Percentiles rank a stretch among this genome's conserved stretches.
Evolutionary conservation across 768 basidiomycete species (phyloP).

Genomic region (Fomitopsis pulvina): DNA sequence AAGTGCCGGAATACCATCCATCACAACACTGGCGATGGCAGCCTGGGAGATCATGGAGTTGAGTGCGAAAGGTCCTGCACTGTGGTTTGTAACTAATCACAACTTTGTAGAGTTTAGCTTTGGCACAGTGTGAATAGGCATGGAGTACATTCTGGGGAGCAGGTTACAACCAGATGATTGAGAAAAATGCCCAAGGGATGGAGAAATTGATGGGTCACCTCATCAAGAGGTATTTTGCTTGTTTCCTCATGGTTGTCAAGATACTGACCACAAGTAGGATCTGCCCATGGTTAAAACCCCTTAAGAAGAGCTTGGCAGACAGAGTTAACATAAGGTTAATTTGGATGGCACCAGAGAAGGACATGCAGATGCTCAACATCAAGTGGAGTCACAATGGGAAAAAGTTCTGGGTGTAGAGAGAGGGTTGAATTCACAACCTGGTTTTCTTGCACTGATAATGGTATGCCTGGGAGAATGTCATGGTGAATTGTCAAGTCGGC

Average conservation of each 20-base stretch:
- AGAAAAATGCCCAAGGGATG: slow-evolving; percentile 13
- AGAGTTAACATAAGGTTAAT: slow-evolving; percentile 29
- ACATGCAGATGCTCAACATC: slow-evolving; percentile 25
- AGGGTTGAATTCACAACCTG: slow-evolving; percentile 18
- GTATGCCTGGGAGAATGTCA: slow-evolving; percentile 12
- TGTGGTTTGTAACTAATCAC: slow-evolving; percentile 34
- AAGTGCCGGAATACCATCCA: slow-evolving; percentile 7
- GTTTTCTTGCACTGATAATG: slow-evolving; percentile 10
- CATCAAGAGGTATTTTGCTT: background rate
- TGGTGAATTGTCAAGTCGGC: slow-evolving; percentile 7
- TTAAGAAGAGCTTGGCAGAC: slow-evolving; percentile 23
- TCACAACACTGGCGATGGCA: background rate
- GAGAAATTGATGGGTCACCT: background rate
- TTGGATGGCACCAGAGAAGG: slow-evolving; percentile 29
- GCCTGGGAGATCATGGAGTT: slow-evolving; percentile 22
- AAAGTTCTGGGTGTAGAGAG: slow-evolving; percentile 20
- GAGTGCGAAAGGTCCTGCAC: slow-evolving; percentile 24
- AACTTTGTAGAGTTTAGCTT: slow-evolving; percentile 29
- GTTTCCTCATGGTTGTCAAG: slow-evolving; percentile 15
- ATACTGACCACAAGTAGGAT: slow-evolving; percentile 20
- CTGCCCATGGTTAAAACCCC: slow-evolving; percentile 41
- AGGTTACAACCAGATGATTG: slow-evolving; percentile 27
- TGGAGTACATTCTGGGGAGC: slow-evolving; percentile 37
- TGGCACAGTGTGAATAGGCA: slow-evolving; percentile 33
- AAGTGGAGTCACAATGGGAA: slow-evolving; percentile 32